Evolutionary conservation across 1,139 yeast species (phyloP), one percentile per base, ranked within the genome.

Genomic region (Taphrina betulina): DNA sequence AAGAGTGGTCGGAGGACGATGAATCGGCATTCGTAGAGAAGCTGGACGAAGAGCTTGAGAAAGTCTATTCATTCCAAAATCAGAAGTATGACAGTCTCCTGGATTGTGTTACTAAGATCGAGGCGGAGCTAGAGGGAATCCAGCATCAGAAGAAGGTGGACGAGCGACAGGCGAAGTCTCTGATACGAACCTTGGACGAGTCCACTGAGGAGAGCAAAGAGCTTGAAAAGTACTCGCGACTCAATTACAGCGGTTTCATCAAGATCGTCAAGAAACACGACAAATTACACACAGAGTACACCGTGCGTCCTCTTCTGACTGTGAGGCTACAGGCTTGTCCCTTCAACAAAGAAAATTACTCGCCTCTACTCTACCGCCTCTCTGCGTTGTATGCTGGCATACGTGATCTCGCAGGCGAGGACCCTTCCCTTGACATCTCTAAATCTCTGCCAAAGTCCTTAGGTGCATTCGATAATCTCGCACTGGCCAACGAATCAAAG

Each of bases 181-280:
- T 40, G 26, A 22, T 50, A 10, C 16, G 20, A 7, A 78, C 80
- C 59, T 76, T 92, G 65, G 98, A 92, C 66, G 82, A 81, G 60
- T 73, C 83, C 48, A 75, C 92, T 60, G 78, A 81, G 19, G 76
- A 80, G 63, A 88, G 97, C 12, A 88, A 85, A 64, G 92, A 88
- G 67, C 76, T 92, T 66, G 96, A 90, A 68, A 87, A 81, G 66
- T 92, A 92, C 72, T 85, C 94, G 53, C 78, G 98, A 66, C 72
- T 90, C 64, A 92, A 92, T 71, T 92, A 84, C 72, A 90, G 98
- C 20, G 98, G 97, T 2, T 92, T 92, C 71, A 79, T 83, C 66
- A 92, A 92, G 69, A 87, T 92, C 64, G 96, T 90, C 63, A 90
- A 92, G 74, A 92, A 90, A 71, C 98, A 92, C 67, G 98, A 92